Percentiles rank a stretch among this genome's conserved stretches.
phyloP scores from a whole-genome alignment of 1,284 basidiomycete species.

The Hortiboletus rubellus region DNA sequence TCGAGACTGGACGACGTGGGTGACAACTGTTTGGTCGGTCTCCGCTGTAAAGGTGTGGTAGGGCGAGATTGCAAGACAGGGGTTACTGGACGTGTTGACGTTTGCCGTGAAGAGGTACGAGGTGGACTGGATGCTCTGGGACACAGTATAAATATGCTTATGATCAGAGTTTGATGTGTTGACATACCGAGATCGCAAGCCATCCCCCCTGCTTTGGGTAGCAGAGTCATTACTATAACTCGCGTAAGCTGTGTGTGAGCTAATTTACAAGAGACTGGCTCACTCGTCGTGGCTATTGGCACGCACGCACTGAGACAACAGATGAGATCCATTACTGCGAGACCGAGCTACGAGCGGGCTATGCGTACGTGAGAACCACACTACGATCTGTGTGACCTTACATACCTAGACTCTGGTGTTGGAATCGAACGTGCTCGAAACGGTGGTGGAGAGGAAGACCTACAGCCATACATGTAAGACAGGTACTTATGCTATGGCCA shows the following conservation, averaged over 20 bases:
- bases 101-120: conserved; percentile 15
- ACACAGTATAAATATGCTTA: neutral
- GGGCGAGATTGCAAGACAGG: conserved; percentile 18
- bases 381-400: neutral
- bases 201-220: neutral
- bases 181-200: conserved; percentile 20
- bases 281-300: conserved; percentile 10
- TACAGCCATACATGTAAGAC: conserved; percentile 11
- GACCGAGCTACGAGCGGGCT: conserved; percentile 27
- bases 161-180: neutral
- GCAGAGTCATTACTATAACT: conserved; percentile 6
- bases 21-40: neutral
- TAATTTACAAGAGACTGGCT: conserved; percentile 2
- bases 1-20: conserved; percentile 15
- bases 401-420: conserved; percentile 54
- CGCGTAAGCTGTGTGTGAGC: conserved; percentile 7
- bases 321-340: conserved; percentile 9
- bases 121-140: conserved; percentile 23
- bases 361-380: conserved; percentile 13
- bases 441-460: conserved; percentile 22
- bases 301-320: conserved; percentile 3
- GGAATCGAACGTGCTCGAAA: conserved; percentile 43
- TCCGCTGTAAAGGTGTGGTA: conserved; percentile 10
- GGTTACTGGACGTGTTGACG: conserved; percentile 17
- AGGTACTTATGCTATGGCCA: neutral